Percentiles rank a stretch among this genome's conserved stretches.
phyloP scores from a whole-genome alignment of 441 rosid species.

The Omphalea diandra region DNA sequence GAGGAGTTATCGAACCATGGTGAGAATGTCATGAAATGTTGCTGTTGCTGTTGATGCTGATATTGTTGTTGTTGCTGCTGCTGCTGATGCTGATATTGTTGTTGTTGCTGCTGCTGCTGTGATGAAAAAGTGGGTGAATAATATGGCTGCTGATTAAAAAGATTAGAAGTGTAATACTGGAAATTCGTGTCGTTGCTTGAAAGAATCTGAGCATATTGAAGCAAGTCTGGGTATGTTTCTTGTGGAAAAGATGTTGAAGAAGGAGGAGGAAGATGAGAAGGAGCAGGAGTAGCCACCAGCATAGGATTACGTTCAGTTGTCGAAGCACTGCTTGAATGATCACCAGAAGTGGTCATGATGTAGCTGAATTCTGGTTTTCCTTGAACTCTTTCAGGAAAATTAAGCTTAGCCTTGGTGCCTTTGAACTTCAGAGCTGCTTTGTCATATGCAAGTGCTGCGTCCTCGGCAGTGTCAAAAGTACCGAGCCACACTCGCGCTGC shows the following conservation, averaged over 20 bases:
- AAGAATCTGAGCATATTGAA: slow-evolving; percentile 75
- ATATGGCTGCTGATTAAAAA: slow-evolving; percentile 40
- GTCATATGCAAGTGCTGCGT: slow-evolving; percentile 88
- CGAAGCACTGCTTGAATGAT: slow-evolving; percentile 10
- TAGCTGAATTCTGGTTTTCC: slow-evolving; percentile 40
- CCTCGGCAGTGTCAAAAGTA: slow-evolving; percentile 94
- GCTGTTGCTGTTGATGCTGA: slow-evolving; percentile 17
- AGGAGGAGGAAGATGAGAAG: slow-evolving; percentile 18
- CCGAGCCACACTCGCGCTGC: slow-evolving; percentile 98
- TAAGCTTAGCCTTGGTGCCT: slow-evolving; percentile 62
- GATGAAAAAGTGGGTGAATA: slow-evolving; percentile 28
- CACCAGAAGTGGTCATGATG: slow-evolving; percentile 20
- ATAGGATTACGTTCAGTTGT: slow-evolving; percentile 26
- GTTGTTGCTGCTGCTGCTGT: slow-evolving; percentile 21
- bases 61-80: too few relatives aligned
- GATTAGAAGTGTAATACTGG: slow-evolving; percentile 54
- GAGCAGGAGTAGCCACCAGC: slow-evolving; percentile 21
- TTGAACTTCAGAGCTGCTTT: slow-evolving; percentile 60
- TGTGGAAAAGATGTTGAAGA: slow-evolving; percentile 33
- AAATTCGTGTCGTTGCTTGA: slow-evolving; percentile 62
- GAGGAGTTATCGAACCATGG: slow-evolving; percentile 29
- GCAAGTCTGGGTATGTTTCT: slow-evolving; percentile 52
- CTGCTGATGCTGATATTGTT: neutral
- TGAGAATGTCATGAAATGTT: slow-evolving; percentile 27
- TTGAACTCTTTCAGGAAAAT: slow-evolving; percentile 70